Base-by-base conservation (phyloP, 1,284 basidiomycete genomes). In the Trichosporon sp. region DNA sequence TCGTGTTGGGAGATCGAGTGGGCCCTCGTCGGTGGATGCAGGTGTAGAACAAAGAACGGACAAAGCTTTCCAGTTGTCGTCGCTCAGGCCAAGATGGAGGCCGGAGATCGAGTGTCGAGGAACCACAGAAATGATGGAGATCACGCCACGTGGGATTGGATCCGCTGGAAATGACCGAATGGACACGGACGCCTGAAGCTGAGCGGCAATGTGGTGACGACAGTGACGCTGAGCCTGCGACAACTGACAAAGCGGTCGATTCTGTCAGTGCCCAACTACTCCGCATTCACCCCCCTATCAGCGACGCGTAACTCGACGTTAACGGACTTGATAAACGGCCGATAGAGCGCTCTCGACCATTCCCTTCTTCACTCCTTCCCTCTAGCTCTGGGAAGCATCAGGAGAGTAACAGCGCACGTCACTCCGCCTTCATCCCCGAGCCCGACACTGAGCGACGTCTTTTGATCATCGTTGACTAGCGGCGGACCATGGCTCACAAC, bases 81-180 rank as follows among this genome's bases (percentile, higher is more conserved):
- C 35, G 31, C 59, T 63, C 59, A 32, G 59, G 14, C 31, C 59
- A 32, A 63, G 31, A 35, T 35, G 16, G 31, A 63, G 31, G 59
- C 14, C 59, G 21, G 51, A 54, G 19, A 26, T 54, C n/a, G 51
- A 32, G 12, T 68, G 56, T 67, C 35, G 65, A 46, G 37, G 26
- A 31, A 16, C 26, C 26, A 26, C 59, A n/a, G 43, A 35, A 31
- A 37, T 63, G 59, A 61, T 54, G 51, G 59, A 56, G 26, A 66
- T 35, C 46, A 26, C 7, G 26, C 65, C 65, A 66, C 65, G 65
- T 66, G 65, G 65, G 12, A 46, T 48, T 66, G 65, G n/a, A 31
- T 31, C 65, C 65, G 65, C 26, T 40, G 59, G 51, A 63, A 63
- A 69, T 69, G 68, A 69, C 68, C 63, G 68, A 46, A 63, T 63